phyloP scores from a whole-genome alignment of 192 early-diverging fungal genomes.

The Irineochytrium annulatum region DNA sequence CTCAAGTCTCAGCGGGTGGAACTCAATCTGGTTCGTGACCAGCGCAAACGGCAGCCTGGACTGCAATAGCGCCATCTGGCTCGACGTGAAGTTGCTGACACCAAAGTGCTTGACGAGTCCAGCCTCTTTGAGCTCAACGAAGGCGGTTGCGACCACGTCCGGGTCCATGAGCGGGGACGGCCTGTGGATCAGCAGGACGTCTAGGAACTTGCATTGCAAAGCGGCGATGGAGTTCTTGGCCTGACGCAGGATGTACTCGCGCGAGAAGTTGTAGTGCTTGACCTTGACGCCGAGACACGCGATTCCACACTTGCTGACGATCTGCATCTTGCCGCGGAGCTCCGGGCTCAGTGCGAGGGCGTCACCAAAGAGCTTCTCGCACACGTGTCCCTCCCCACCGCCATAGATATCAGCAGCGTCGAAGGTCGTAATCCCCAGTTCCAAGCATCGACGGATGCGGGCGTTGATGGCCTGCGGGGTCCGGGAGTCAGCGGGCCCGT shows the following conservation, averaged over 20 bases:
- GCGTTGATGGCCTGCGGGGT: conserved; percentile 29
- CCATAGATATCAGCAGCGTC: conserved; percentile 46
- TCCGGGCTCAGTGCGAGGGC: conserved; percentile 28
- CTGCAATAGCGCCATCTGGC: conserved; percentile 36
- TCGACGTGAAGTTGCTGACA: conserved; percentile 62
- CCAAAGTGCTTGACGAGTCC: conserved; percentile 73
- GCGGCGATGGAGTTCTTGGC: neutral
- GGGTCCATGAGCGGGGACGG: conserved; percentile 13
- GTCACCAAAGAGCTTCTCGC: conserved; percentile 26
- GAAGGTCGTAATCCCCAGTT: conserved; percentile 41
- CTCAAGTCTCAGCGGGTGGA: conserved; percentile 20
- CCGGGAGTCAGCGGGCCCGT: conserved; percentile 14
- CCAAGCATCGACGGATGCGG: conserved; percentile 38
- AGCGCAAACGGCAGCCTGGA: conserved; percentile 32
- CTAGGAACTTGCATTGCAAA: conserved; percentile 12
- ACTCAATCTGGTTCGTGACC: conserved; percentile 45
- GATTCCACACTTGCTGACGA: conserved; percentile 28
- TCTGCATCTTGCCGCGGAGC: conserved; percentile 17
- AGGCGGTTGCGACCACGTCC: conserved; percentile 32
- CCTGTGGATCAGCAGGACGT: conserved; percentile 18
- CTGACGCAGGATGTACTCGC: conserved; percentile 10
- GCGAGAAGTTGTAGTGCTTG: conserved; percentile 23
- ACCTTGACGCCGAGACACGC: conserved; percentile 6
- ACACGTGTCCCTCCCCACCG: conserved; percentile 15
- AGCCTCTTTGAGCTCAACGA: conserved; percentile 64